Conservation (phyloP, 78 protist species). For the Guillardia theta region DNA sequence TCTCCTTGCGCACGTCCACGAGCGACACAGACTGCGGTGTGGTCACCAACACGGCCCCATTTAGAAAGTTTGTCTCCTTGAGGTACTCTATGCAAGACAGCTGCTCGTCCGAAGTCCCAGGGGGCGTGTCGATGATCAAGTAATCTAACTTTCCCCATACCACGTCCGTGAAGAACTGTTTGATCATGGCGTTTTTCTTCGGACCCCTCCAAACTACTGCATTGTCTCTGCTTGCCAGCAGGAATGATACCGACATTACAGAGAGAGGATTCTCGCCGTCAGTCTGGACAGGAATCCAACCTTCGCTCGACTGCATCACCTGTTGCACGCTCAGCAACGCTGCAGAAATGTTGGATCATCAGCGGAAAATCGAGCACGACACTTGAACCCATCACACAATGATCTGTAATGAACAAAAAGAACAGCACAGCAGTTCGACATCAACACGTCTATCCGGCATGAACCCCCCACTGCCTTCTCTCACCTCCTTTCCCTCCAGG, state of each 20-base stretch:
- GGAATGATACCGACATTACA: conserved; percentile 93
- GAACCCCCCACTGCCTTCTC: background rate
- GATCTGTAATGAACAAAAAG: too few species aligned
- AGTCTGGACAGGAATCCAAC: conserved; percentile 75
- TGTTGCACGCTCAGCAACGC: background rate
- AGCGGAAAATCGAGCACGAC: too few species aligned
- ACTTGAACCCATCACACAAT: too few species aligned
- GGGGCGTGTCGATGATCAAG: conserved; percentile 98
- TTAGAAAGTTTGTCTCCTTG: background rate
- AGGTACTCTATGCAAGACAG: conserved; percentile 81
- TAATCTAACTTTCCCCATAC: conserved; percentile 72
- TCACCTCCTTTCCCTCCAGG: conserved; percentile 48
- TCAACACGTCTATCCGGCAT: too few species aligned
- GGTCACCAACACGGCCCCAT: conserved; percentile 95
- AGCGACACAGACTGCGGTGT: conserved; percentile 98
- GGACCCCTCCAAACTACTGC: conserved; percentile 99
- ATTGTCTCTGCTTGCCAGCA: conserved; percentile 77
- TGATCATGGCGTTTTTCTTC: conserved; percentile 80
- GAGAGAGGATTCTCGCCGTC: conserved; percentile 66
- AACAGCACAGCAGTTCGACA: too few species aligned
- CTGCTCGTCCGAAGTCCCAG: conserved; percentile 99
- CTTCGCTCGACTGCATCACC: conserved; percentile 59
- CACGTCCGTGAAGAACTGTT: conserved; percentile 58
- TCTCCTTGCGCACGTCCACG: conserved; percentile 90
- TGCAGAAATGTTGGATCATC: too few species aligned